Evolutionary conservation across 2,329 filamentous ascomycete genomes (phyloP).

Genomic region (Ampelomyces quisqualis): DNA sequence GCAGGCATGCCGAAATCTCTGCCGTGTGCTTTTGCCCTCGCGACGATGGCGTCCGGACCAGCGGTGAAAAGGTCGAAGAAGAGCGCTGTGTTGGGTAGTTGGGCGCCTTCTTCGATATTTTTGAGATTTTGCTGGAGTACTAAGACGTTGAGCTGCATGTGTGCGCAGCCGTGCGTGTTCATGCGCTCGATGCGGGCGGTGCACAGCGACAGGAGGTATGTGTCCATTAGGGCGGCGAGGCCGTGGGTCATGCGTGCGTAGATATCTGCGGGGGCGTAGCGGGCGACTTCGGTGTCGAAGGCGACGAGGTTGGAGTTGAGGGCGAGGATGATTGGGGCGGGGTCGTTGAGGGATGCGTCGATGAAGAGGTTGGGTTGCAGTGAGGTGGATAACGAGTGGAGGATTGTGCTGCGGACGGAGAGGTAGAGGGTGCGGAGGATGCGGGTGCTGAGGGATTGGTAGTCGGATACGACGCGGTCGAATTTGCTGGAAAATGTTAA

Average conservation of each 20-base stretch:
- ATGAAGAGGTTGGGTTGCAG: constrained; percentile 43
- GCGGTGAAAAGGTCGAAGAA: constrained; percentile 70
- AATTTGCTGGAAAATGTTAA: constrained; percentile 62
- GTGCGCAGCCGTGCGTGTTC: constrained; percentile 78
- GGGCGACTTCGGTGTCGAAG: constrained; percentile 79
- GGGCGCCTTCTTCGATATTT: constrained; percentile 75
- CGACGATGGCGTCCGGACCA: constrained; percentile 66
- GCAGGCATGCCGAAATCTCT: constrained; percentile 27
- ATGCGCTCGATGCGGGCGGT: constrained; percentile 75
- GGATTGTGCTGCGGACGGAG: constrained; percentile 81
- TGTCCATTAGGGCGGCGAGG: constrained; percentile 75
- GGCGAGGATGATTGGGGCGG: constrained; percentile 75
- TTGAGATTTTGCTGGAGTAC: constrained; percentile 96
- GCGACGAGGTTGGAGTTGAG: constrained; percentile 82
- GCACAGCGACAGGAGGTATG: constrained; percentile 65
- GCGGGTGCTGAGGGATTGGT: constrained; percentile 75
- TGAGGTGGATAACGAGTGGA: constrained; percentile 71
- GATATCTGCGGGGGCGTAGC: constrained; percentile 70
- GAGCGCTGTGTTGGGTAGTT: constrained; percentile 62
- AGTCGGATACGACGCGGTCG: constrained; percentile 80
- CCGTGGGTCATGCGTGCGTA: constrained; percentile 71
- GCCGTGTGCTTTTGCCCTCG: constrained; percentile 56
- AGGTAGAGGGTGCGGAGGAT: constrained; percentile 84
- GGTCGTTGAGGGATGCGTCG: constrained; percentile 72
- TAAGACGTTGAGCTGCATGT: constrained; percentile 90